phyloP scores from a whole-genome alignment of 1,284 basidiomycete species.

The Ustilago bromivora region DNA sequence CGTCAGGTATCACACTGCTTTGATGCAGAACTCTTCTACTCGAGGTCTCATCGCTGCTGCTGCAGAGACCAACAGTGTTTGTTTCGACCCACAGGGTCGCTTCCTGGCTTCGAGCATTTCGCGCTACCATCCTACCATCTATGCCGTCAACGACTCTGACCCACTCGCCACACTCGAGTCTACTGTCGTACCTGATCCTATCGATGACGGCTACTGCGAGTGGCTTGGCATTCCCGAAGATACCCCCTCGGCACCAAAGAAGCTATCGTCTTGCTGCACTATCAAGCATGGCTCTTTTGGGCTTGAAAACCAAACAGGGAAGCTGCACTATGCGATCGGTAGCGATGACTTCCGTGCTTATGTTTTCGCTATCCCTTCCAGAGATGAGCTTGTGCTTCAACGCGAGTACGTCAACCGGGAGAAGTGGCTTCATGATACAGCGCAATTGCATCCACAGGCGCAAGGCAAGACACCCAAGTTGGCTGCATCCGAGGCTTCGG shows the following conservation, averaged over 20 bases:
- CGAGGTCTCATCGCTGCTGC: constrained; percentile 29
- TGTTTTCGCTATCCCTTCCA: constrained; percentile 30
- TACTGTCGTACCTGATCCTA: constrained; percentile 8
- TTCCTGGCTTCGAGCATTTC: constrained; percentile 43
- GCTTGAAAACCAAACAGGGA: constrained; percentile 23
- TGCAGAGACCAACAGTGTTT: constrained; percentile 45
- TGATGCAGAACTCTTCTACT: constrained; percentile 30
- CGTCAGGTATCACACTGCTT: constrained; percentile 30
- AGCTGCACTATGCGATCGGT: constrained; percentile 35
- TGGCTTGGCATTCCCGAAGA: neutral
- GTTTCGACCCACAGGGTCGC: constrained; percentile 35
- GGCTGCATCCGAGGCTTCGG: neutral
- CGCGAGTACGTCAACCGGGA: constrained; percentile 27
- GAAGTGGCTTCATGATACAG: constrained; percentile 19
- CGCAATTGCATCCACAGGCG: constrained; percentile 7
- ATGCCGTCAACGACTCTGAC: constrained; percentile 33
- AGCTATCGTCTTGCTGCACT: constrained; percentile 36
- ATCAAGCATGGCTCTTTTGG: constrained; percentile 47
- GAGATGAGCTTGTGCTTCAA: constrained; percentile 13
- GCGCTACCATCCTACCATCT: constrained; percentile 43
- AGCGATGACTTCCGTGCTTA: constrained; percentile 49
- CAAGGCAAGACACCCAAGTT: neutral
- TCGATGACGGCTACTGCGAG: neutral
- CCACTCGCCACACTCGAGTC: constrained; percentile 34
- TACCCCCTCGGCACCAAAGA: constrained; percentile 26